Evolutionary conservation across 768 basidiomycete genomes (phyloP).

Genomic region (Phanerochaete sordida): DNA sequence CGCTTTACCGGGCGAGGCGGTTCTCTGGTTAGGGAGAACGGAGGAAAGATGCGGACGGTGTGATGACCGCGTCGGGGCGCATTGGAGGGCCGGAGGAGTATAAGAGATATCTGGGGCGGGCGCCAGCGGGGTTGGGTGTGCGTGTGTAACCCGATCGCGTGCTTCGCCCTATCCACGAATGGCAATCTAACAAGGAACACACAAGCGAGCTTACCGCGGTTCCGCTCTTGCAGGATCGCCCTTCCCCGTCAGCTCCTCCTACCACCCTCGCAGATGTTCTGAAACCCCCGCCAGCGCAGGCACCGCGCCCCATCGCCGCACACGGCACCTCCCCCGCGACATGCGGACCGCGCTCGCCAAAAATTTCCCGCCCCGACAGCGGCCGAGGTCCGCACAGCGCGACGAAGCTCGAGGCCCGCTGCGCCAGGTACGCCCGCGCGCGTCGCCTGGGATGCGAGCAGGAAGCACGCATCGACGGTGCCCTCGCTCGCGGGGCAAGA

Average conservation of each 20-base stretch:
- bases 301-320: background rate
- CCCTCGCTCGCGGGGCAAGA: background rate
- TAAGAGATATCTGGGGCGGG: background rate
- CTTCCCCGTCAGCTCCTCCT: background rate
- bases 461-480: background rate
- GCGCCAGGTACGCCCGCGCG: no score
- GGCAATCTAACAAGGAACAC: constrained; percentile 4
- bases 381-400: no score
- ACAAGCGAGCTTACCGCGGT: constrained; percentile 4
- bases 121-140: background rate
- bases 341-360: background rate
- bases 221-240: constrained; percentile 9
- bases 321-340: background rate
- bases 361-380: background rate
- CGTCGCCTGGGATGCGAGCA: no score
- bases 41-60: background rate
- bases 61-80: background rate
- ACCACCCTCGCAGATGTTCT: background rate
- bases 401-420: no score
- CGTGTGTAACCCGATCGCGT: no score
- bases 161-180: background rate
- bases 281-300: background rate
- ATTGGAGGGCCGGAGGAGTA: background rate
- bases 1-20: background rate
- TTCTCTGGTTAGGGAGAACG: background rate